These are phyloP conservation scores for Trebouxia sp. DNA, from an alignment of 139 green algal species.

Conservation along the genomic window DNA sequence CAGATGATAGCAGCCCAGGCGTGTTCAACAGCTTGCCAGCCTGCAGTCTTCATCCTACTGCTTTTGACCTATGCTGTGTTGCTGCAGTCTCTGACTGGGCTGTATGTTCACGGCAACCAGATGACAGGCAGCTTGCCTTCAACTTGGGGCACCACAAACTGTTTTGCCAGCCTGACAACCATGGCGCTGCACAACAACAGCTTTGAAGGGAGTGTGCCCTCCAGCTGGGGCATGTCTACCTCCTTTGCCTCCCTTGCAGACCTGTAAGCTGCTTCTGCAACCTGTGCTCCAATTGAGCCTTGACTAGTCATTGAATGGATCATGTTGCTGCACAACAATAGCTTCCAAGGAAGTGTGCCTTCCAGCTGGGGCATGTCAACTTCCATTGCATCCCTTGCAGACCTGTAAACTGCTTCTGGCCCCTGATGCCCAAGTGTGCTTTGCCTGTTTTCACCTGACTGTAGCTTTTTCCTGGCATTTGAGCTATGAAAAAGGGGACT, in stretches of 20 bases:
- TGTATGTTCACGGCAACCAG: neutral
- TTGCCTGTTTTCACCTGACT: too few species aligned
- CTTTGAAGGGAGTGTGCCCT: neutral
- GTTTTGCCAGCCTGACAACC: conserved; percentile 8
- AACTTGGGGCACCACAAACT: neutral
- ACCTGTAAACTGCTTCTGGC: too few species aligned
- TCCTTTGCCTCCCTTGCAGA: conserved; percentile 14
- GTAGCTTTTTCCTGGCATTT: too few species aligned
- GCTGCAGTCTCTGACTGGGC: conserved; percentile 12
- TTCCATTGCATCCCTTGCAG: neutral
- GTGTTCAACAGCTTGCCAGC: neutral
- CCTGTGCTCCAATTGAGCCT: too few species aligned
- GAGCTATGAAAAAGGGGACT: too few species aligned
- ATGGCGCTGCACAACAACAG: conserved; percentile 21
- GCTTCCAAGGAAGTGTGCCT: neutral
- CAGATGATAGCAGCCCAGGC: neutral
- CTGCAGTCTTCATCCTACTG: neutral
- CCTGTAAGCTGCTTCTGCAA: too few species aligned
- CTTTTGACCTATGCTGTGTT: too few species aligned
- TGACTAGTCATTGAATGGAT: neutral
- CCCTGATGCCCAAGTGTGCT: too few species aligned
- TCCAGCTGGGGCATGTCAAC: too few species aligned
- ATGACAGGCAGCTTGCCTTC: neutral
- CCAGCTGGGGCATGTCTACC: neutral
- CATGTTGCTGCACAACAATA: neutral